These are phyloP conservation scores for Poa annua DNA, from an alignment of 176 grass and related monocot genomes.

Conservation along the genomic window DNA sequence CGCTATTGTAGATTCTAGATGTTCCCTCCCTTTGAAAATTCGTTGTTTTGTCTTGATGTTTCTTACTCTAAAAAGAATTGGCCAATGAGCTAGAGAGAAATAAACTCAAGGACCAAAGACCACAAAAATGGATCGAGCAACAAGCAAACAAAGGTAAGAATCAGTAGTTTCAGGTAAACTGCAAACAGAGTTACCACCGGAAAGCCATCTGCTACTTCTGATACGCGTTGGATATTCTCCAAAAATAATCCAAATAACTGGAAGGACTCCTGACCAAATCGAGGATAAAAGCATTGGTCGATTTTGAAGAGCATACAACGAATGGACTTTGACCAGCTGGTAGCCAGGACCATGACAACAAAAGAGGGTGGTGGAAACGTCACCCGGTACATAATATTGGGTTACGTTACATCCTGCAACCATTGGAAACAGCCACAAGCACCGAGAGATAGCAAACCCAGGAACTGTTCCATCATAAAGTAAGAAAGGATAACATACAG, in stretches of 20 bases:
- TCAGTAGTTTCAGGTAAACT: background rate
- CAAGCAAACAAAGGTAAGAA: conserved; percentile 11
- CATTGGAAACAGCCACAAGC: background rate
- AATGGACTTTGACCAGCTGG: background rate
- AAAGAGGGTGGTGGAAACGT: background rate
- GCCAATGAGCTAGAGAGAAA: background rate
- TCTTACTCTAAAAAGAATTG: background rate
- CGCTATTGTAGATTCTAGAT: conserved; percentile 18
- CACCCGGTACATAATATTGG: background rate
- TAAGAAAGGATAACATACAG: background rate
- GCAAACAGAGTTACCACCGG: background rate
- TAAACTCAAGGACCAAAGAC: background rate
- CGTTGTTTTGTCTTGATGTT: conserved; percentile 11
- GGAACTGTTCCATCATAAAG: background rate
- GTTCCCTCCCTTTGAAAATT: conserved; percentile 1
- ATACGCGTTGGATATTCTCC: background rate
- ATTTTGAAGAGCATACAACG: background rate
- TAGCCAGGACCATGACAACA: background rate
- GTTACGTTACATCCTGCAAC: background rate
- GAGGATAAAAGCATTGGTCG: background rate
- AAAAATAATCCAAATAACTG: background rate
- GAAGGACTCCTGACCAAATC: background rate
- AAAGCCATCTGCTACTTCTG: background rate
- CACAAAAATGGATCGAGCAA: background rate
- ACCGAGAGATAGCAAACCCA: background rate